A percentile compares a stretch with the other conserved stretches of the same genome.
Conservation (phyloP, 2,329 filamentous ascomycete species). For the Capronia americana region DNA sequence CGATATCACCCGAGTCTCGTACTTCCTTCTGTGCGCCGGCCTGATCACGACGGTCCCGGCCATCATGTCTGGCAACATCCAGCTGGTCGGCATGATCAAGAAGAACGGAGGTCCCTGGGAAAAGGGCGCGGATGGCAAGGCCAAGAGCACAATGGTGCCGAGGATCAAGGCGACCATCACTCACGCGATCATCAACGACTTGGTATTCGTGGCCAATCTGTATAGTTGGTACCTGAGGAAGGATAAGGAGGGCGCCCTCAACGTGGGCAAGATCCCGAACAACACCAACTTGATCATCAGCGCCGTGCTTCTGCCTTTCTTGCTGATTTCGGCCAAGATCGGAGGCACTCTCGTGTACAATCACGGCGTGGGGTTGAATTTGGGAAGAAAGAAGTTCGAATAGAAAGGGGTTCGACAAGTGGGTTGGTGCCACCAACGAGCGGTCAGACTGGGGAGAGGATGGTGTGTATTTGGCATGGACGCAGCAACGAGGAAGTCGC, state of each 20-base stretch:
- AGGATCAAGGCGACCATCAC: conserved; percentile 40
- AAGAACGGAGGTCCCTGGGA: conserved; percentile 41
- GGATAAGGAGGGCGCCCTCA: conserved; percentile 35
- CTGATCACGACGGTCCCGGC: conserved; percentile 39
- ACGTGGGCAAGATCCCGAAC: conserved; percentile 35
- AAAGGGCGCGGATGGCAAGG: conserved; percentile 38
- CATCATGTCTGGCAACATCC: conserved; percentile 41
- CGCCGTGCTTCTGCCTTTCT: conserved; percentile 30
- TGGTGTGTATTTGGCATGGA: no score
- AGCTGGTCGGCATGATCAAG: conserved; percentile 40
- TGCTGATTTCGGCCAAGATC: conserved; percentile 36
- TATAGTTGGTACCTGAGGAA: conserved; percentile 40
- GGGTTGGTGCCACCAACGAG: neutral
- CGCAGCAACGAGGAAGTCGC: neutral
- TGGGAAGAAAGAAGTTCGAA: conserved; percentile 40
- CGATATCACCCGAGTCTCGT: conserved; percentile 39
- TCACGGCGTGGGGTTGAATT: conserved; percentile 39
- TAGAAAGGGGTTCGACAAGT: neutral
- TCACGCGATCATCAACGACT: conserved; percentile 39
- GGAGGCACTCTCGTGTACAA: conserved; percentile 38
- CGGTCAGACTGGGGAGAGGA: neutral
- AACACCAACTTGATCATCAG: conserved; percentile 38
- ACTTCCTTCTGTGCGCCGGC: conserved; percentile 39
- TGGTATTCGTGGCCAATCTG: conserved; percentile 37
- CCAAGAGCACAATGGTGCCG: conserved; percentile 40